A percentile compares a stretch with the other conserved stretches of the same genome.
Conservation (phyloP, 345 rosid species). For the Populus simonii region DNA sequence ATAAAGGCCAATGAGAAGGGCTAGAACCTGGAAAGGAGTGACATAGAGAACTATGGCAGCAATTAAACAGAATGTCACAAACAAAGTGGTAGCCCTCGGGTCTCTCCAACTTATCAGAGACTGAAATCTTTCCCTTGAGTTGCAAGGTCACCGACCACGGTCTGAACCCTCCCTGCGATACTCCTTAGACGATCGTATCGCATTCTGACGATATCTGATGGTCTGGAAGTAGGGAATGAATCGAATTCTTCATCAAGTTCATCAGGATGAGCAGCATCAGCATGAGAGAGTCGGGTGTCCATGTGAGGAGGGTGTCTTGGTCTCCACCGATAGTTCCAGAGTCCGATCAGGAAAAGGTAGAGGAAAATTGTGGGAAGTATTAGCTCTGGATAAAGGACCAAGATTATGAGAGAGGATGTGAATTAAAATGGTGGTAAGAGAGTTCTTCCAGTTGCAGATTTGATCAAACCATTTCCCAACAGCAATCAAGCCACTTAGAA, state of each 20-base stretch:
- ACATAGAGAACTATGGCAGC: slow-evolving; percentile 30
- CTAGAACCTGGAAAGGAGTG: slow-evolving; percentile 30
- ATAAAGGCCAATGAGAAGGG: slow-evolving; percentile 24
- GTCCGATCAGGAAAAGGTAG: slow-evolving; percentile 27
- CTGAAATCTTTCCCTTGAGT: slow-evolving; percentile 34
- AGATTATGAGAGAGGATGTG: slow-evolving; percentile 28
- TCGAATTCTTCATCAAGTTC: slow-evolving; percentile 32
- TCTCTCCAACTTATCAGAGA: slow-evolving; percentile 34
- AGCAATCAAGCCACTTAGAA: slow-evolving; percentile 20
- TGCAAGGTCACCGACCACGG: slow-evolving; percentile 30
- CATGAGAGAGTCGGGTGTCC: slow-evolving; percentile 28
- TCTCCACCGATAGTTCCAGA: slow-evolving; percentile 32
- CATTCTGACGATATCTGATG: slow-evolving; percentile 26
- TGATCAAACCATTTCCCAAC: slow-evolving; percentile 35
- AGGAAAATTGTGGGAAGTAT: slow-evolving; percentile 31
- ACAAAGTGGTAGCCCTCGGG: slow-evolving; percentile 31
- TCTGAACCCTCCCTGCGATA: slow-evolving; percentile 32
- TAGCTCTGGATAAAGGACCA: slow-evolving; percentile 30
- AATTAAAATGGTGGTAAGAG: slow-evolving; percentile 29
- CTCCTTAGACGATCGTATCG: slow-evolving; percentile 31
- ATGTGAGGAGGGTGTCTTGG: slow-evolving; percentile 30
- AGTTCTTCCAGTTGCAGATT: slow-evolving; percentile 34
- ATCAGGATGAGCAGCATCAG: slow-evolving; percentile 28
- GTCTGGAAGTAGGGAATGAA: slow-evolving; percentile 24
- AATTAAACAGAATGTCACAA: slow-evolving; percentile 24